Base-by-base conservation (phyloP, 306 rosid genomes). In the Adenanthera pavonina region DNA sequence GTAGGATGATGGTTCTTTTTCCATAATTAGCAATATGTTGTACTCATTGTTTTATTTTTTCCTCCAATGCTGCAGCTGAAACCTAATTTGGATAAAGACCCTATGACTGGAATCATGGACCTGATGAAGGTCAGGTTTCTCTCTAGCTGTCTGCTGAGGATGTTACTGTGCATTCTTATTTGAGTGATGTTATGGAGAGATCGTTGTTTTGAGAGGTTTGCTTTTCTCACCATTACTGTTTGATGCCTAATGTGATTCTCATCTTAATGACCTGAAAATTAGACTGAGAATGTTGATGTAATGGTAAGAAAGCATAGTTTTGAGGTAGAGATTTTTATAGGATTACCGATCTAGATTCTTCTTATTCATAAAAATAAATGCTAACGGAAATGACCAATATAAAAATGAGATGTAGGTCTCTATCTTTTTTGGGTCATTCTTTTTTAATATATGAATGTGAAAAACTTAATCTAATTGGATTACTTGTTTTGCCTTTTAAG, bases 41-140 rank as follows among this genome's bases (percentile, higher is more conserved):
- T 40, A 40, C 73, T 82, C 59, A 60, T 72, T 48, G 9, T 12
- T 69, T 54, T 49, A 49, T 34, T 14, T 12, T 68, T 95, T 49
- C 40, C 54, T 56, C 66, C 76, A 48, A 15, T 78, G 73, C 79
- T 82, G 13, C 90, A 96, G 98, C 80, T 92, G 80, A 92, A 92
- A 84, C 97, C 97, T n/a, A 80, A 76, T 66, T 40, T 89, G 82
- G 94, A 85, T 53, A 91, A 96, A 59, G 98, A 93, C 52, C 98
- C 98, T 12, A 92, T 93, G 97, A 95, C 94, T 34, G 99, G 99
- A 86, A 87, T 93, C 83, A 96, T 92, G 95, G 98, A 89, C 87
- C 67, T 96, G 73, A 96, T 91, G 98, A 96, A 93, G 98, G 99
- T 96, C 62, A 80, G 90, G 25, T 68, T 15, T 44, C 15, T 47